phyloP scores from a whole-genome alignment of 1,284 basidiomycete species.

The Bjerkandera adusta region DNA sequence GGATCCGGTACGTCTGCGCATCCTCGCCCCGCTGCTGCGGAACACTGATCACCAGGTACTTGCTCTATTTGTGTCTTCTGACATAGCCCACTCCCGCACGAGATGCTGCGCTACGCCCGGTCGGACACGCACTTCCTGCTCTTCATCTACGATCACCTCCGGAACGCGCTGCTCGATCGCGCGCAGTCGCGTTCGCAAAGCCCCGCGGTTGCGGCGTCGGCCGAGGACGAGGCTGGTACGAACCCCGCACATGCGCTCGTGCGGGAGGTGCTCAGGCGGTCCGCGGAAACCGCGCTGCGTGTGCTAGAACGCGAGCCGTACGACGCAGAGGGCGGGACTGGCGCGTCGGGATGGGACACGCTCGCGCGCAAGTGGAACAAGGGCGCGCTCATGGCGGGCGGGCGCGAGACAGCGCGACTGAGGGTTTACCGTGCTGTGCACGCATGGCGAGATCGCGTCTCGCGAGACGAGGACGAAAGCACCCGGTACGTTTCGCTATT shows the following conservation, averaged over 20 bases:
- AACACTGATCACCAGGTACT: not conserved
- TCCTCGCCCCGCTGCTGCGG: slow-evolving; percentile 1
- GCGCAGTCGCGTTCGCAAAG: slow-evolving; percentile 37
- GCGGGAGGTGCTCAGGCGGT: slow-evolving; percentile 61
- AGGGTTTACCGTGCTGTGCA: slow-evolving; percentile 78
- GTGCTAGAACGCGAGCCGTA: slow-evolving; percentile 69
- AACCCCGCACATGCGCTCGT: slow-evolving; percentile 37
- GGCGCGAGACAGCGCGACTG: slow-evolving; percentile 35
- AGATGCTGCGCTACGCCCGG: slow-evolving; percentile 92
- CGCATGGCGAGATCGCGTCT: slow-evolving; percentile 81
- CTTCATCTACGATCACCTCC: slow-evolving; percentile 91
- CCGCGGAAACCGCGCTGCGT: slow-evolving; percentile 71
- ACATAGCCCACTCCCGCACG: slow-evolving; percentile 79
- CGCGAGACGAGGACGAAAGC: slow-evolving; percentile 88
- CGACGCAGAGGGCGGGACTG: slow-evolving; percentile 62
- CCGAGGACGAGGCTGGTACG: slow-evolving; percentile 21
- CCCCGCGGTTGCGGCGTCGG: slow-evolving; percentile 30
- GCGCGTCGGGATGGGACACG: slow-evolving; percentile 73
- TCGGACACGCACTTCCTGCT: slow-evolving; percentile 96
- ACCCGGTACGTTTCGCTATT: slow-evolving; percentile 51
- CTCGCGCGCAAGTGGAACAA: slow-evolving; percentile 83
- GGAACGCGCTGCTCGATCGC: slow-evolving; percentile 78
- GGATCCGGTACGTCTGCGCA: slow-evolving; percentile 69
- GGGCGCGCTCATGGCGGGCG: slow-evolving; percentile 39
- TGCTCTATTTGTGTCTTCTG: too few species aligned